Evolutionary conservation across 202 grass and related monocot species (phyloP), one percentile per base, ranked within the genome.

Genomic region (Hordeum pubiflorum): DNA sequence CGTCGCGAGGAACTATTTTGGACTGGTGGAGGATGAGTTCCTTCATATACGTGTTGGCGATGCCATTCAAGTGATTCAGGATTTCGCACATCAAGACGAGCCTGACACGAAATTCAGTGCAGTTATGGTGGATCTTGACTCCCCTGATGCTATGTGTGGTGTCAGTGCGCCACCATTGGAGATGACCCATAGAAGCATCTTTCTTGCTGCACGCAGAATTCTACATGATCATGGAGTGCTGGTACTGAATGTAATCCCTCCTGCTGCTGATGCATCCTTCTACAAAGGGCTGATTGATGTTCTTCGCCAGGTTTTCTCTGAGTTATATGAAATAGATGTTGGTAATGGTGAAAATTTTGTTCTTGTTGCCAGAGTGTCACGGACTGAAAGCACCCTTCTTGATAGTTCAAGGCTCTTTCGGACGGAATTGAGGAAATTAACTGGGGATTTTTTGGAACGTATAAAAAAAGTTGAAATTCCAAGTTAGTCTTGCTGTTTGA

Each of bases 51-150:
- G 50, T 76, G 70, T 91, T 11, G 88, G 92, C 41, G 76, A 97
- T 88, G 90, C 90, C n/a, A 87, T 97, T 81, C 75, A 79, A 74
- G 80, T 66, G 18, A 75, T 97, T 69, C 81, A 84, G 71, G 65
- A 36, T 55, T 85, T 88, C 58, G 66, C 85, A 27, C 60, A 0
- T 38, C 33, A 3, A 31, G 55, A 46, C 41, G 67, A 57, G 67
- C 10, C 58, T 77, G 38, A 54, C 82, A 71, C 56, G n/a, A 79
- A 72, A 7, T 97, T 94, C 72, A 86, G 87, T 72, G 89, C 76
- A 3, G 29, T 93, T 26, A 87, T 97, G 82, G 82, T 91, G 70
- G 94, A 97, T 84, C 88, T 97, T 33, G 92, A 97, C 50, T 92
- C 92, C 59, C 84, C 68, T 31, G 88, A 94, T 86, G 82, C 91